Percentiles rank a stretch among this genome's conserved stretches.
Conservation (phyloP, 192 early-diverging fungal species). For the Dissophora globulifera region DNA sequence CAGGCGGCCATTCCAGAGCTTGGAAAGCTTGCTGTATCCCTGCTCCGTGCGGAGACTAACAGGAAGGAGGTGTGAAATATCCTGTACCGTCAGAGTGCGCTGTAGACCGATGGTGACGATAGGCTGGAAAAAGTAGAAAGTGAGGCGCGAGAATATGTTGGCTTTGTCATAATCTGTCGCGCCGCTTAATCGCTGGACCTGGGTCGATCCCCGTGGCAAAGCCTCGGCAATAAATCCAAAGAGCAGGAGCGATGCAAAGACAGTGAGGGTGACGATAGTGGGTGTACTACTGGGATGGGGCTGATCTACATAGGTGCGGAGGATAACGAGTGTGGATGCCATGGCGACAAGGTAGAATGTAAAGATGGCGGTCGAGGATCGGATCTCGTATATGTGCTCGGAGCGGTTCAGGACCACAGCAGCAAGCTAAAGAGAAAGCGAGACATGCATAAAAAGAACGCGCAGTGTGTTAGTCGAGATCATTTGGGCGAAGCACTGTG, state of each 20-base stretch:
- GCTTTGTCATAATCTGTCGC: conserved; percentile 27
- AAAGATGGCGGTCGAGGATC: conserved; percentile 24
- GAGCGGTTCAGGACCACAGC: not conserved
- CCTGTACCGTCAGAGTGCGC: not conserved
- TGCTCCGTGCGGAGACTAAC: not conserved
- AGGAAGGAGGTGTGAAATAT: not conserved
- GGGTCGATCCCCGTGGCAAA: conserved; percentile 21
- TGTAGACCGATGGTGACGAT: conserved; percentile 14
- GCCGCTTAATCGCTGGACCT: conserved; percentile 8
- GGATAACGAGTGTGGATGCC: conserved; percentile 6
- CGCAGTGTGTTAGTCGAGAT: not conserved
- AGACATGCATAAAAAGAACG: not conserved
- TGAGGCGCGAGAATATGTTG: conserved; percentile 30
- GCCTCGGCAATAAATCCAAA: conserved; percentile 15
- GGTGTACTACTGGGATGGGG: not conserved
- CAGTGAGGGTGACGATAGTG: not conserved
- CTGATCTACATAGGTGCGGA: conserved; percentile 1
- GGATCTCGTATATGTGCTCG: conserved; percentile 37
- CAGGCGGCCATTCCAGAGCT: not conserved
- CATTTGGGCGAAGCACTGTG: too few species aligned
- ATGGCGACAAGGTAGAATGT: conserved; percentile 13
- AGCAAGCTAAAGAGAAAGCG: not conserved
- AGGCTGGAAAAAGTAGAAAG: conserved; percentile 22
- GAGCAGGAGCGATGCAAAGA: not conserved
- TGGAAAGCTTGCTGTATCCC: not conserved